Conservation (phyloP, 495 filamentous ascomycete species). For the Penicillium steckii region DNA sequence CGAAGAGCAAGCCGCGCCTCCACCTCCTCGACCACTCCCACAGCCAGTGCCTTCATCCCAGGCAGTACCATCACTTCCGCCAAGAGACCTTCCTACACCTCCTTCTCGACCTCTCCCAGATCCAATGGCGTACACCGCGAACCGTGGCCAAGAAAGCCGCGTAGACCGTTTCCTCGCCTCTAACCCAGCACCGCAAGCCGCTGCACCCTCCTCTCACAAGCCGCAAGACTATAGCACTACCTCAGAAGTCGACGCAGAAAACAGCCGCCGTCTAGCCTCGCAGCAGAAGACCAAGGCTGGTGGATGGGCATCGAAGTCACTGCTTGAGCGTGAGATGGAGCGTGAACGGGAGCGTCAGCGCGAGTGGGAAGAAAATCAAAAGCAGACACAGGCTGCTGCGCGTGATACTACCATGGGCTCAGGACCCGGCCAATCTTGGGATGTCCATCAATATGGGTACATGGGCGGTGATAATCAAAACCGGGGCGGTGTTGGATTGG, state of each 20-base stretch:
- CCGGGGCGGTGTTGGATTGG: conserved; percentile 64
- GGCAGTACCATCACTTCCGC: conserved; percentile 16
- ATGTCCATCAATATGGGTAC: conserved; percentile 86
- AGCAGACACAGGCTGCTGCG: conserved; percentile 60
- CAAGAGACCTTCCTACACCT: conserved; percentile 20
- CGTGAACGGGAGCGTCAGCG: conserved; percentile 86
- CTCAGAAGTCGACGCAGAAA: conserved; percentile 67
- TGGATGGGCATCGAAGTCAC: conserved; percentile 74
- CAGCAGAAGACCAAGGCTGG: conserved; percentile 70
- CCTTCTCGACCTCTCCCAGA: conserved; percentile 35
- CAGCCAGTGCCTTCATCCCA: conserved; percentile 24
- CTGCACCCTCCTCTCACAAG: conserved; percentile 40
- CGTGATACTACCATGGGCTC: conserved; percentile 45
- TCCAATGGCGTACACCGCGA: conserved; percentile 27
- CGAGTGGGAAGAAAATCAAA: conserved; percentile 94
- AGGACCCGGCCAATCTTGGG: conserved; percentile 66
- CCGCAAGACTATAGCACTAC: conserved; percentile 57
- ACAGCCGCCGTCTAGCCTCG: conserved; percentile 59
- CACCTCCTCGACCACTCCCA: conserved; percentile 43
- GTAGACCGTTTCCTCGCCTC: conserved; percentile 50
- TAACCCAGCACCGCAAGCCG: conserved; percentile 45
- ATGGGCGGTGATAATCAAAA: conserved; percentile 85
- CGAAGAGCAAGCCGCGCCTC: conserved; percentile 38
- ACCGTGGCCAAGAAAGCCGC: conserved; percentile 30
- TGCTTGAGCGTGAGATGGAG: conserved; percentile 96